Base-by-base conservation (phyloP, 805 yeast genomes). In the Nakazawaea sp. region DNA sequence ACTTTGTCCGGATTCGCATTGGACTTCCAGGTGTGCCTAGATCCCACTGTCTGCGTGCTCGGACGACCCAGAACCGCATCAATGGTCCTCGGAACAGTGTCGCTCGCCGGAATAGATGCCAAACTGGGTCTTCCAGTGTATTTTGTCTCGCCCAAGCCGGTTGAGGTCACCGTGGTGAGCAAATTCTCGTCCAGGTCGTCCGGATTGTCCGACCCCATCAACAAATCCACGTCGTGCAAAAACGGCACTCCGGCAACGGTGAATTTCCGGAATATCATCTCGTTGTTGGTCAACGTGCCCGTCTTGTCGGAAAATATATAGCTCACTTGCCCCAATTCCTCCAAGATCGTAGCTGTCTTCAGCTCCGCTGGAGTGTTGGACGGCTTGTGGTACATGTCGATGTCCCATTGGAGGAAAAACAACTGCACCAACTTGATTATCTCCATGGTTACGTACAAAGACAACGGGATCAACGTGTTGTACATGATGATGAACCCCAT, bases 401-500 rank as follows among this genome's bases (percentile, higher is more conserved):
- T 75, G 59, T 92, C 98, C 73, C 78, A 79, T 53, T 87, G 94
- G 51, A 92, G 65, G 40, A 88, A 66, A 29, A 80, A 58, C 56
- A 87, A 71, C 56, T 92, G 99, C 63, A 83, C 76, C 6, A 84
- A 83, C 53, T 92, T 92, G 52, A 89, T 88, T 43, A 92, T 81
- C 56, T 94, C 99, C 87, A 90, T 85, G 0, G 97, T 88, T 16
- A 92, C 97, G 54, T 92, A 94, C 20, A 92, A 70, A 0, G 97
- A 90, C 23, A 92, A 65, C 0, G 98, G 98, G 53, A 92, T 92
- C 63, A 92, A 72, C 0, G 98, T 92, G 56, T 92, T 92, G 64
- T 82, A 90, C 97, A 92, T 90, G 65, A 92, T 90, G 45, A 92
- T 81, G 58, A 84, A 94, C 2, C 97, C 88, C 96, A 92, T 89